Evolutionary conservation across 768 basidiomycete species (phyloP).

Genomic region (Hypsizygus marmoreus): DNA sequence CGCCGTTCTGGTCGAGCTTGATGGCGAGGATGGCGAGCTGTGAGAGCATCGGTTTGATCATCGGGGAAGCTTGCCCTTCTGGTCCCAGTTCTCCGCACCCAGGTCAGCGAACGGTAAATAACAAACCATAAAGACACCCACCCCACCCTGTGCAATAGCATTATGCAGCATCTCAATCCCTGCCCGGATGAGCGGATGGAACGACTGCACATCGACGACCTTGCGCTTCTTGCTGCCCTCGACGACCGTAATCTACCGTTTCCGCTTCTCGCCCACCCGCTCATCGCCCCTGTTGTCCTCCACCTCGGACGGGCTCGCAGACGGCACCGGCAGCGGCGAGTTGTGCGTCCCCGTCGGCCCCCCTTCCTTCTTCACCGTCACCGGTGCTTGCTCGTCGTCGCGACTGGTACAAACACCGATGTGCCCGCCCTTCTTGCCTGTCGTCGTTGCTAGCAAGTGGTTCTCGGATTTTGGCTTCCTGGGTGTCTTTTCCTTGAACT

Average conservation of each 20-base stretch:
- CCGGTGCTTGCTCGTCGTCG: constrained; percentile 10
- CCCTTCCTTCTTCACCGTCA: neutral
- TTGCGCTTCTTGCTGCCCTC: constrained; percentile 74
- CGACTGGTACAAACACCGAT: neutral
- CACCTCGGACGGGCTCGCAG: constrained; percentile 8
- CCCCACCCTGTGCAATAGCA: constrained; percentile 63
- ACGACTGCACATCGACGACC: constrained; percentile 68
- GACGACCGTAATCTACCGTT: constrained; percentile 50
- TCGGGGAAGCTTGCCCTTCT: constrained; percentile 90
- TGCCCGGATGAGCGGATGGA: constrained; percentile 69
- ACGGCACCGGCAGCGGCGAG: neutral
- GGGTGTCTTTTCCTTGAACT: constrained; percentile 78
- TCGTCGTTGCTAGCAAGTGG: constrained; percentile 22
- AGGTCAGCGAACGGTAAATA: neutral
- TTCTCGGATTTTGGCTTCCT: constrained; percentile 77
- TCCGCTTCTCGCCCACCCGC: constrained; percentile 51
- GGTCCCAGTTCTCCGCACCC: constrained; percentile 70
- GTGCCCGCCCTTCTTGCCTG: neutral
- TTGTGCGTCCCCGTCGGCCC: neutral
- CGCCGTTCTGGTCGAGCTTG: constrained; percentile 72
- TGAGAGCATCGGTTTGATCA: constrained; percentile 70
- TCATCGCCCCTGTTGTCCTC: constrained; percentile 26
- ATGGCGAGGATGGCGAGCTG: constrained; percentile 78
- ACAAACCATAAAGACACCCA: constrained; percentile 3
- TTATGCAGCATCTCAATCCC: constrained; percentile 61